Evolutionary conservation across 2,329 filamentous ascomycete species (phyloP), one percentile per base, ranked within the genome.

Genomic region (Monosporascus sp.): DNA sequence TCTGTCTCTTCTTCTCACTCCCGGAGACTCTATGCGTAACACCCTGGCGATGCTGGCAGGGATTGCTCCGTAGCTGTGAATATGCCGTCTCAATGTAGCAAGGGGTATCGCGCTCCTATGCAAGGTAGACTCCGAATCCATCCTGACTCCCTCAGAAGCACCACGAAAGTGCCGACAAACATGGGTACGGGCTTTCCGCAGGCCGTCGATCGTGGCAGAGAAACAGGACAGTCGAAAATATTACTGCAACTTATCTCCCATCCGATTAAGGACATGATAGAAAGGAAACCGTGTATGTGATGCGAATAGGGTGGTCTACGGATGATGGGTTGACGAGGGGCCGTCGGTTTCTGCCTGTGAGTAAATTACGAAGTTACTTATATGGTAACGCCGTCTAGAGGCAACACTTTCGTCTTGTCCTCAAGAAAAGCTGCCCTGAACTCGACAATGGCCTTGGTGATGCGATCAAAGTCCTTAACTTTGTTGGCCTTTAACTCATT

Each of bases 401-500:
- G 76, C 46, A 90, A 73, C 48, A 88, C 76, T 72, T 83, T 85
- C 62, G 81, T 82, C 58, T 76, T 75, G 70, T 90, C 86, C 60
- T 78, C 80, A 27, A 85, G 74, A 63, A 89, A 88, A 52, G 77
- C 77, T 57, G 82, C 76, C 63, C 86, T 83, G 68, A 85, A 87
- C 59, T 84, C 79, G 66, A 87, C 77, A 62, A 90, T 88, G 52
- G 82, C 81, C 61, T 78, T 74, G 53, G 85, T 85, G 66, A 90
- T 87, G 49, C 77, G 77, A 57, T 83, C 75, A 66, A 88, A 88
- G 64, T 89, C 85, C 65, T 78, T 81, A 53, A 85, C 75, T 61
- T 84, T 82, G 60, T 77, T 78, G 58, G 74, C 73, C 61, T 83
- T 81, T 61, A 86, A 77, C 44, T 81, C 76, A 55, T 79, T 77